Base-by-base conservation (phyloP, 2,329 filamentous ascomycete genomes). In the Clonostachys byssicola region DNA sequence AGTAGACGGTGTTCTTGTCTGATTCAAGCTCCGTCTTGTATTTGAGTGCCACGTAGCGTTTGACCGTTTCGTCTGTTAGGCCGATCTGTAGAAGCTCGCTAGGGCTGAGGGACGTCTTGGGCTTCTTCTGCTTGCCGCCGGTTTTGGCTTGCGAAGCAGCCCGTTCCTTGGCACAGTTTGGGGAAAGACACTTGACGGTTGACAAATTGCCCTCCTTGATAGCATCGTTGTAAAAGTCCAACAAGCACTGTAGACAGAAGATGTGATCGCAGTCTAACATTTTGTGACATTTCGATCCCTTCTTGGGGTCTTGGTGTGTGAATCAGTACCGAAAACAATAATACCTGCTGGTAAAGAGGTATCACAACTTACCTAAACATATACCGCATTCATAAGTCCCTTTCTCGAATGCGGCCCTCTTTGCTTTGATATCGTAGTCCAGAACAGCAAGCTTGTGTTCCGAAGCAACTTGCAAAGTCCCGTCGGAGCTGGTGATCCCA, bases 1-100 rank as follows among this genome's bases (percentile, higher is more conserved):
- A 99, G 64, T 95, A 97, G 34, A 96, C 80, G 0, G 92, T 96
- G 49, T 85, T 86, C 60, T 92, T 95, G 66, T 97, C 92, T 1
- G 89, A 85, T 65, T 97, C 94, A 4, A 97, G 80, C 62, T 90
- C 88, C 54, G 88, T 89, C 71, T 97, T 97, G 60, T 95, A 89
- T 69, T 94, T 96, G 51, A 97, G 77, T 36, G 83, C 84, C 5
- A 95, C 88, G 62, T 95, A 99, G 47, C 94, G 86, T 59, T 89
- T 85, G 3, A 96, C 90, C 34, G 77, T 78, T 14, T 88, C 82
- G 49, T 86, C 78, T 3, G 82, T 73, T 2, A 92, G 67, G 0
- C 86, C 85, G 41, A 92, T 89, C 57, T 89, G 84, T 5, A 91
- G 72, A 40, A 97, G 78, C 66, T 97, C 92, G 58, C 87, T 89